phyloP scores from a whole-genome alignment of 352 stramenopile genomes.

The Phytophthora citrophthora region DNA sequence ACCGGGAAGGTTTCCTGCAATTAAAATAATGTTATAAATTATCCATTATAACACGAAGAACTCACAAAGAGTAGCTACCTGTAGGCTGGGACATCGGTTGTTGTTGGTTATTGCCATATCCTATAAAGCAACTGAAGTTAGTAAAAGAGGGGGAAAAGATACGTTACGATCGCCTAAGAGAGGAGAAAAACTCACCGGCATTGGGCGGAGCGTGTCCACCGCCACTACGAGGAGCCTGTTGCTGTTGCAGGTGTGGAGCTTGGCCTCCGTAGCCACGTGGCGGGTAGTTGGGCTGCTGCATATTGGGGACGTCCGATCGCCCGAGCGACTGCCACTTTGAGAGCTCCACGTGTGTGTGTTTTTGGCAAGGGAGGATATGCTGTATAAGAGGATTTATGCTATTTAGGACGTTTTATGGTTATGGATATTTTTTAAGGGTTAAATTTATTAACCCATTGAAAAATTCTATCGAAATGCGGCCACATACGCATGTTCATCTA shows the following conservation, averaged over 20 bases:
- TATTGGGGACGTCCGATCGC: conserved; percentile 8
- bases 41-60: not conserved
- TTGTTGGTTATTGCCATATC: conserved; percentile 29
- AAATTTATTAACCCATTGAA: too few relatives aligned
- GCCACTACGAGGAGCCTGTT: conserved; percentile 39
- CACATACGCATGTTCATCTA: too few relatives aligned
- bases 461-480: too few relatives aligned
- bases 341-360: conserved; percentile 32
- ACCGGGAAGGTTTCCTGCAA: conserved; percentile 26
- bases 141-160: not conserved
- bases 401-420: too few relatives aligned
- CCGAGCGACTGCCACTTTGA: conserved; percentile 13
- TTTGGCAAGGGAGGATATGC: not conserved
- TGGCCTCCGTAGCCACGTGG: conserved; percentile 41
- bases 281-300: conserved; percentile 55
- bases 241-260: conserved; percentile 33
- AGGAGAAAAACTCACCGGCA: conserved; percentile 3
- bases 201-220: conserved; percentile 25
- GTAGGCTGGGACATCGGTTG: conserved; percentile 45
- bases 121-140: conserved; percentile 11
- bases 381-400: too few relatives aligned
- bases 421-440: too few relatives aligned
- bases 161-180: not conserved
- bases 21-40: not conserved
- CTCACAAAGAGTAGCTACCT: conserved; percentile 8